phyloP scores from a whole-genome alignment of 768 basidiomycete genomes.

The Amanita rubescens region DNA sequence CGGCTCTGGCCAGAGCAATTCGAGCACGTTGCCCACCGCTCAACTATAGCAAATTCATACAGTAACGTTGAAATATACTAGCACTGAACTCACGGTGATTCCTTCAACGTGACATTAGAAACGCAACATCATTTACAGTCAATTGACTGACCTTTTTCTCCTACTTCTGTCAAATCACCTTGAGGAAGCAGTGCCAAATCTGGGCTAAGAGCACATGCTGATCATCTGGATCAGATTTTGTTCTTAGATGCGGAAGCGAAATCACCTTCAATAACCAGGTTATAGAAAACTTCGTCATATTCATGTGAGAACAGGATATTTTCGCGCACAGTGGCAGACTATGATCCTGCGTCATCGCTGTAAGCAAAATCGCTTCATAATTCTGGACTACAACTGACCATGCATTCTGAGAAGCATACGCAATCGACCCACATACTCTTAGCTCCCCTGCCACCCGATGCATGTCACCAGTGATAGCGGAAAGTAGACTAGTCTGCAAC shows the following conservation, averaged over 20 bases:
- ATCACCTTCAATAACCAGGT: conserved; percentile 71
- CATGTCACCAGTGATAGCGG: conserved; percentile 88
- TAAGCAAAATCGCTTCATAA: neutral
- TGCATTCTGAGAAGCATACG: conserved; percentile 84
- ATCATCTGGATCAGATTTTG: neutral
- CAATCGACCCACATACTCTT: conserved; percentile 56
- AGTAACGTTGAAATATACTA: neutral
- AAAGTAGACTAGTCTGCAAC: conserved; percentile 59
- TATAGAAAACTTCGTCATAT: conserved; percentile 81
- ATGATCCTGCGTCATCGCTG: conserved; percentile 49
- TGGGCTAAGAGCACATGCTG: conserved; percentile 78
- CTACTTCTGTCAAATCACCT: conserved; percentile 81
- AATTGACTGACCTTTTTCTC: conserved; percentile 62
- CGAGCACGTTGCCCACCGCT: conserved; percentile 84
- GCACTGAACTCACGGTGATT: conserved; percentile 43
- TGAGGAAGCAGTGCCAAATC: conserved; percentile 75
- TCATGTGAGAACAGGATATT: conserved; percentile 91
- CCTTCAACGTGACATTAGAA: conserved; percentile 20
- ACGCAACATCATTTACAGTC: neutral
- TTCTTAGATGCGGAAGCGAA: neutral
- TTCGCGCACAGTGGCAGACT: conserved; percentile 76
- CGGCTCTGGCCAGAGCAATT: conserved; percentile 77
- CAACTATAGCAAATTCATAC: conserved; percentile 32
- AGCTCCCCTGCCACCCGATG: conserved; percentile 66
- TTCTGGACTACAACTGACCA: conserved; percentile 40